Conservation (phyloP, 23 red algal species). For the Pyropia yezoensis region DNA sequence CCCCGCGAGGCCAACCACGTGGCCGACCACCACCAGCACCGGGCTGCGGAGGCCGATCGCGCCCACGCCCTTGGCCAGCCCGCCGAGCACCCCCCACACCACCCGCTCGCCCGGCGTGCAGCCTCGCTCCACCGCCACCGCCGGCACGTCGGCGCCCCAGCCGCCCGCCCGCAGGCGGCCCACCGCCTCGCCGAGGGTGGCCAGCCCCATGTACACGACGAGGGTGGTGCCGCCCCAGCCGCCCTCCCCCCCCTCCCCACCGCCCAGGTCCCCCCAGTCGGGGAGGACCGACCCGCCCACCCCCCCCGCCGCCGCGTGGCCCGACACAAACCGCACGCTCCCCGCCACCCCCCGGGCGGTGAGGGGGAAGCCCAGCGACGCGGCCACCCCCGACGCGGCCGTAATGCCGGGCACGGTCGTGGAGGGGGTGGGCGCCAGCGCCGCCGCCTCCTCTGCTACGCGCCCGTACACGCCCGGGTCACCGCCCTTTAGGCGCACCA, state of each 20-base stretch:
- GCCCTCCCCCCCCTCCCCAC: slow-evolving; percentile 1
- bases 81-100: slow-evolving; percentile 12
- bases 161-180: slow-evolving; percentile 2
- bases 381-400: slow-evolving; percentile 44
- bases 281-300: too few species aligned
- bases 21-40: slow-evolving; percentile 43
- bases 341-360: slow-evolving; percentile 25
- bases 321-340: slow-evolving; percentile 39
- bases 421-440: slow-evolving; percentile 16
- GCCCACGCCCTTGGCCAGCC: slow-evolving; percentile 2
- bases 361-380: slow-evolving; percentile 44
- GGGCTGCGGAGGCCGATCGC: slow-evolving; percentile 26
- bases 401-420: slow-evolving; percentile 56
- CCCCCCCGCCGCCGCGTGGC: slow-evolving; percentile 13
- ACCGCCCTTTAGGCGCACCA: slow-evolving; percentile 85
- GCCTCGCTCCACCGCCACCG: slow-evolving; percentile 43
- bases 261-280: too few species aligned
- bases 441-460: slow-evolving; percentile 57
- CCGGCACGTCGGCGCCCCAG: slow-evolving; percentile 11
- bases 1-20: slow-evolving; percentile 31
- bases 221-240: slow-evolving; percentile 13
- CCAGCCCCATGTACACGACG: slow-evolving; percentile 77
- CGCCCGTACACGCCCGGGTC: slow-evolving; percentile 86
- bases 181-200: slow-evolving; percentile 9
- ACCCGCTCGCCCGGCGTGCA: slow-evolving; percentile 24